phyloP scores from a whole-genome alignment of 441 rosid species.

The Macaranga tanarius region DNA sequence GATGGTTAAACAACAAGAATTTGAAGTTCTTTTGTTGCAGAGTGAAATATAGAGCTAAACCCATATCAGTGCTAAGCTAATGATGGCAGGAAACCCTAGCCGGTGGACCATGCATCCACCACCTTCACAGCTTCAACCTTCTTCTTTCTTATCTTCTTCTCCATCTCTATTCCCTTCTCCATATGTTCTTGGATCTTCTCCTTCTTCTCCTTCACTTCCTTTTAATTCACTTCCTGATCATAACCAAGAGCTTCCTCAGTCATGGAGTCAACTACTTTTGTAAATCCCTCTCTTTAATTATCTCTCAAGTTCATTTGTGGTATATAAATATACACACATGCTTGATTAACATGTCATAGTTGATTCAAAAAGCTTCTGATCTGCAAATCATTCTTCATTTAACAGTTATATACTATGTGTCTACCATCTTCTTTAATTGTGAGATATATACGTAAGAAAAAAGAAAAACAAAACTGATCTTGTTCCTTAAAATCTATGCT shows the following conservation, averaged over 20 bases:
- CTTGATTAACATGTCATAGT: neutral
- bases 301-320: neutral
- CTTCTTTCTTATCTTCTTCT: constrained; percentile 38
- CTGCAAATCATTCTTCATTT: neutral
- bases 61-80: constrained; percentile 31
- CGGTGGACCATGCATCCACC: constrained; percentile 64
- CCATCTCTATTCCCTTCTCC: constrained; percentile 35
- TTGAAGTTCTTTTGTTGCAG: constrained; percentile 19
- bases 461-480: too few relatives aligned
- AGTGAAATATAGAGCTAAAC: constrained; percentile 1
- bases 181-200: constrained; percentile 45
- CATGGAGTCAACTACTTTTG: constrained; percentile 90
- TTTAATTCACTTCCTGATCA: constrained; percentile 51
- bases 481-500: neutral
- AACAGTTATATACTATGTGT: neutral
- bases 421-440: too few relatives aligned
- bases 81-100: constrained; percentile 80
- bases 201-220: constrained; percentile 42
- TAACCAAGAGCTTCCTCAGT: constrained; percentile 65
- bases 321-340: neutral
- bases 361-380: neutral
- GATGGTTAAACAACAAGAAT: constrained; percentile 5
- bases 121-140: constrained; percentile 39
- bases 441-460: too few relatives aligned
- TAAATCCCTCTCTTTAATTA: constrained; percentile 32